Evolutionary conservation across 257 asterid species (phyloP).

Genomic region (Solanum tarijense): DNA sequence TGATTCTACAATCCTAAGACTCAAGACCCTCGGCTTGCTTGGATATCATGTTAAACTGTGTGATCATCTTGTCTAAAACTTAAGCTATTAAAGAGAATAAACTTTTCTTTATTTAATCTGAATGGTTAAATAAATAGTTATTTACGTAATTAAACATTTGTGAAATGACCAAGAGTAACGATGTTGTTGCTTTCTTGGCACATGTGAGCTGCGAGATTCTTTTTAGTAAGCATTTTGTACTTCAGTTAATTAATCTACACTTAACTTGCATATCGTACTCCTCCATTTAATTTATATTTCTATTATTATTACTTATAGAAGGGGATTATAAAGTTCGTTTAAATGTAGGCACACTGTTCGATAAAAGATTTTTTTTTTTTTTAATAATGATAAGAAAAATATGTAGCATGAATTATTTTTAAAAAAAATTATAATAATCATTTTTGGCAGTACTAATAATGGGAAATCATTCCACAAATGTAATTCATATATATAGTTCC

Average conservation of each 20-base stretch:
- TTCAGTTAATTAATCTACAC: background rate
- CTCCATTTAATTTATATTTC: background rate
- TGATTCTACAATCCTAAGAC: background rate
- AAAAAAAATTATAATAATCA: background rate
- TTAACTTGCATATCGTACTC: background rate
- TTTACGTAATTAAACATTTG: background rate
- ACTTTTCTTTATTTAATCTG: background rate
- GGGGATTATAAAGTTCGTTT: background rate
- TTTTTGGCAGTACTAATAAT: background rate
- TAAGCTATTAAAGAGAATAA: background rate
- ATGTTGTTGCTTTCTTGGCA: background rate
- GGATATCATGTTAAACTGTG: background rate
- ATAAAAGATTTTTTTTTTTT: background rate
- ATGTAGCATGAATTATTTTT: background rate
- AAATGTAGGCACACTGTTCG: background rate
- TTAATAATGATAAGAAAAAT: background rate
- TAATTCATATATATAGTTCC: background rate
- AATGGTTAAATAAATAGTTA: background rate
- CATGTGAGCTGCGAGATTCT: background rate
- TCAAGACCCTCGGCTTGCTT: rapidly evolving
- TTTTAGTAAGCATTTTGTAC: background rate
- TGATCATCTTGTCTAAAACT: background rate
- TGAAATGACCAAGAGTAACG: background rate
- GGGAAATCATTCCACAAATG: background rate
- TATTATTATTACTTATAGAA: background rate